A percentile compares a stretch with the other conserved stretches of the same genome.
These are phyloP conservation scores for Tuber brumale DNA, from an alignment of 495 filamentous ascomycete genomes.

Conservation along the genomic window DNA sequence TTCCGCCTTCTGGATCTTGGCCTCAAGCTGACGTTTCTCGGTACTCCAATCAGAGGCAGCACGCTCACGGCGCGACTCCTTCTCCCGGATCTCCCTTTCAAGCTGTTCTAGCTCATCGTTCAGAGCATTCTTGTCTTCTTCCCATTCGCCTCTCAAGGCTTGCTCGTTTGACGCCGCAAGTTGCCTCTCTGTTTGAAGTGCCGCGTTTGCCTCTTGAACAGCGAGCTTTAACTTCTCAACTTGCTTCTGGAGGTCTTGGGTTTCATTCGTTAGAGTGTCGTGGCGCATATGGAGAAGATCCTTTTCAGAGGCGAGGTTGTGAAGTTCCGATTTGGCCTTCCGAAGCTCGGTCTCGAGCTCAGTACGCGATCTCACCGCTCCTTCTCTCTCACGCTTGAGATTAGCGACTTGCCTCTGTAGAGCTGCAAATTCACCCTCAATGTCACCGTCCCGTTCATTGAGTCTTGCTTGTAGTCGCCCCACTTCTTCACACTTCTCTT, in stretches of 20 bases:
- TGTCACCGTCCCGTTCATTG: conserved; percentile 38
- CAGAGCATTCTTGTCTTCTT: conserved; percentile 57
- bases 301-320: conserved; percentile 59
- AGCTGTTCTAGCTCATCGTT: conserved; percentile 63
- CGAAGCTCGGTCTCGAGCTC: conserved; percentile 48
- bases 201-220: conserved; percentile 46
- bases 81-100: conserved; percentile 65
- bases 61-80: conserved; percentile 62
- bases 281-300: conserved; percentile 63
- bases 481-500: conserved; percentile 48
- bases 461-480: conserved; percentile 47
- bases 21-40: conserved; percentile 57
- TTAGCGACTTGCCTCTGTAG: conserved; percentile 29
- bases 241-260: conserved; percentile 56
- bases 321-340: conserved; percentile 51
- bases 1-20: conserved; percentile 61
- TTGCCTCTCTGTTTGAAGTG: conserved; percentile 42
- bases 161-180: conserved; percentile 28
- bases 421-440: conserved; percentile 35
- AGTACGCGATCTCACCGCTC: conserved; percentile 19
- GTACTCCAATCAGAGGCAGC: conserved; percentile 67
- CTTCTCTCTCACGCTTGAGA: conserved; percentile 35
- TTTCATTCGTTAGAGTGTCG: conserved; percentile 62
- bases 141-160: conserved; percentile 49
- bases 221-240: conserved; percentile 48